A percentile compares a stretch with the other conserved stretches of the same genome.
Conservation (phyloP, 345 rosid genomes). For the Ailanthus altissimus region DNA sequence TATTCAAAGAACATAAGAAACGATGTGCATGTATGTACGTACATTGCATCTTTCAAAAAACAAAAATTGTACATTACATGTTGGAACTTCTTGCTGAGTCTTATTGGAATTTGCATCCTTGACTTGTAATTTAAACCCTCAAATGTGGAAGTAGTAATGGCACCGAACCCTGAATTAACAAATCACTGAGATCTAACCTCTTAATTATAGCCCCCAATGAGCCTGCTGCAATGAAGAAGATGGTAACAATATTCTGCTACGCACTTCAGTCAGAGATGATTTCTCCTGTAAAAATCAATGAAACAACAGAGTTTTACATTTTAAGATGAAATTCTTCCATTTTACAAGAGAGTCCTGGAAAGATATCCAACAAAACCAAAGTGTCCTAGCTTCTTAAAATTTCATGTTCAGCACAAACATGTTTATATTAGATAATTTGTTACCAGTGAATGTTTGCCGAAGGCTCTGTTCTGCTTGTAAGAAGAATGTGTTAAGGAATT, state of each 20-base stretch:
- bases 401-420: neutral
- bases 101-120: neutral
- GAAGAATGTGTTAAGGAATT: neutral
- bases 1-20: slow-evolving; percentile 9
- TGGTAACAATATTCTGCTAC: slow-evolving; percentile 54
- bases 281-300: slow-evolving; percentile 46
- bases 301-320: neutral
- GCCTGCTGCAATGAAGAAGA: neutral
- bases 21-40: neutral
- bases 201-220: slow-evolving; percentile 3
- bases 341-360: neutral
- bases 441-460: neutral
- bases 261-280: slow-evolving; percentile 53
- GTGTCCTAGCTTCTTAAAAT: neutral
- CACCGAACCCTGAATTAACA: slow-evolving; percentile 19
- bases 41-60: no score
- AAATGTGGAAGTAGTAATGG: neutral
- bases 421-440: neutral
- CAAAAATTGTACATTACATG: no score
- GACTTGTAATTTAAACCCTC: slow-evolving; percentile 1
- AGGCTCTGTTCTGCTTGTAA: neutral
- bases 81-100: neutral
- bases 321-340: no score
- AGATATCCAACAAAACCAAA: slow-evolving; percentile 3
- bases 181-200: slow-evolving; percentile 16